Evolutionary conservation across 495 filamentous ascomycete species (phyloP), one percentile per base, ranked within the genome.

Genomic region (Lepraria neglecta): DNA sequence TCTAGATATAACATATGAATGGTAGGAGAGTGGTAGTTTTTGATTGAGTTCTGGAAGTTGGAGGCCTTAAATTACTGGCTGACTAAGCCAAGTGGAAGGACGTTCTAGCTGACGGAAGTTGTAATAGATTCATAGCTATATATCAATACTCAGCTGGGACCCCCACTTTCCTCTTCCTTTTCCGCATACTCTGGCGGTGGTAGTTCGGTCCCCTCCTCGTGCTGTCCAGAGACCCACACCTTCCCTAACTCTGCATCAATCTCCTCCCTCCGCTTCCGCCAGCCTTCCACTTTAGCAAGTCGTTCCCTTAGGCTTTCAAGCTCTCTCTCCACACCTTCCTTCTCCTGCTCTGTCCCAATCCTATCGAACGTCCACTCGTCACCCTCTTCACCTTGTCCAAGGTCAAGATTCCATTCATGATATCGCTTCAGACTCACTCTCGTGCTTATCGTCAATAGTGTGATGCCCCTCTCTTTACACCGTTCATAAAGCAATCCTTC

Each of bases 371-470:
- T 87, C 90, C 92, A 98, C 65, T 84, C 83, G 24, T 70, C 74
- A 19, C 78, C 80, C 40, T 77, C 74, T 24, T 84, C 82, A 44
- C 88, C 89, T 24, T 86, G 72, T 6, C 90, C 89, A 40, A 99
- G 82, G 30, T 84, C 86, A 2, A 99, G 81, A 64, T 91, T 94
- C 74, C 82, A 97, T 2, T 86, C 89, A 72, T 97, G 94, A 69
- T 97, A 97, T 68, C 91, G 91, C 73, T 96, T 97, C 48, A 99
- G 77, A 46, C 88, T 91, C 17, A 90, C 91, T 35, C 95, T 85
- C 1, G 95, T 97, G 0, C 88, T 92, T 60, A 97, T 95, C 4
- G 92, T 97, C 62, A 99, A 90, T 27, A 97, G 75, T 0, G 91
- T 97, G 66, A 97, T 96, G 0, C 92, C 95, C 64, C 85, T 87